phyloP scores from a whole-genome alignment of 805 yeast genomes.

The Ogataea polymorpha region DNA sequence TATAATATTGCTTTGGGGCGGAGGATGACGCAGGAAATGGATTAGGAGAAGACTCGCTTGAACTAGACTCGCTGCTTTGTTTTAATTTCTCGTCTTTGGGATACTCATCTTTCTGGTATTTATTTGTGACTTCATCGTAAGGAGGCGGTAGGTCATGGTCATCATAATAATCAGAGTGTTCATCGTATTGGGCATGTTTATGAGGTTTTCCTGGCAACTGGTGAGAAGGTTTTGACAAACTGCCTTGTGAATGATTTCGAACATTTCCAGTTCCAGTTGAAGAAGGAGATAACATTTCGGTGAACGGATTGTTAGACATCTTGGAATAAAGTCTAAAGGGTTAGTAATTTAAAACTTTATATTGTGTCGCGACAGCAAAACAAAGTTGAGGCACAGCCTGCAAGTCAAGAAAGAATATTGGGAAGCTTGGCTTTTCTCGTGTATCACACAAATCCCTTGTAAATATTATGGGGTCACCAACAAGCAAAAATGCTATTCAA shows the following conservation, averaged over 20 bases:
- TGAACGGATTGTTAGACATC: conserved; percentile 51
- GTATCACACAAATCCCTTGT: background rate
- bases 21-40: conserved; percentile 24
- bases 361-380: background rate
- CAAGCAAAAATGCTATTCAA: too few species aligned
- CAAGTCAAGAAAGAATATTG: background rate
- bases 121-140: conserved; percentile 62
- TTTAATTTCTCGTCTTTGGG: conserved; percentile 50
- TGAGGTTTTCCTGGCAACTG: conserved; percentile 22
- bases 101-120: conserved; percentile 40
- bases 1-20: conserved; percentile 7
- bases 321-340: conserved; percentile 13
- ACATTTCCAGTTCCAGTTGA: conserved; percentile 29
- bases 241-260: conserved; percentile 30
- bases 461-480: background rate
- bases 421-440: background rate
- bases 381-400: background rate
- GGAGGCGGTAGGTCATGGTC: conserved; percentile 51
- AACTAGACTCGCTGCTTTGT: conserved; percentile 16
- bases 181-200: conserved; percentile 15
- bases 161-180: conserved; percentile 26
- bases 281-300: conserved; percentile 43
- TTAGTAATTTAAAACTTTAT: conserved; percentile 1
- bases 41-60: conserved; percentile 21
- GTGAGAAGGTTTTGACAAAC: conserved; percentile 19